Conservation (phyloP, 768 basidiomycete species). For the Hericium erinaceus region DNA sequence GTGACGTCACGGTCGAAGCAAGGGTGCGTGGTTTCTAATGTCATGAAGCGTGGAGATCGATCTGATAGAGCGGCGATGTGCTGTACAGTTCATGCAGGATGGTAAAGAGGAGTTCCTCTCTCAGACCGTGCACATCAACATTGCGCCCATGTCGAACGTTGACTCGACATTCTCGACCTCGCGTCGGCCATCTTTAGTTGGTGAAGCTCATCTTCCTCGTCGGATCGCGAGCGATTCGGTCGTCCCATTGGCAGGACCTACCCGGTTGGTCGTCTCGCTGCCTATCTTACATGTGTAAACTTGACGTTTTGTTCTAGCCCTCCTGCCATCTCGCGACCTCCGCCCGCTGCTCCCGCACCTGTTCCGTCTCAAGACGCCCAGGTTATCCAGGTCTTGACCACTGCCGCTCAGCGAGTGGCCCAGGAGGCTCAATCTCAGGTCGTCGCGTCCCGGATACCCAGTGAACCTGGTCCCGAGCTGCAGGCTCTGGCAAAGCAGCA, state of each 20-base stretch:
- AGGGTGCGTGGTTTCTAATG: slow-evolving; percentile 37
- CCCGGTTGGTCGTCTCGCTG: slow-evolving; percentile 21
- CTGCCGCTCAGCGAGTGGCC: slow-evolving; percentile 69
- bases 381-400: slow-evolving; percentile 69
- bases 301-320: slow-evolving; percentile 2
- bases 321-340: slow-evolving; percentile 21
- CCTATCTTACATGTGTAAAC: not conserved
- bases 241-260: slow-evolving; percentile 23
- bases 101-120: slow-evolving; percentile 62
- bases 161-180: slow-evolving; percentile 33
- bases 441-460: slow-evolving; percentile 40
- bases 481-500: slow-evolving; percentile 75
- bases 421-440: slow-evolving; percentile 65
- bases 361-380: slow-evolving; percentile 49
- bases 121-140: slow-evolving; percentile 59
- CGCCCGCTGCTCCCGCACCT: slow-evolving; percentile 19
- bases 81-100: slow-evolving; percentile 55
- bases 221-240: slow-evolving; percentile 33
- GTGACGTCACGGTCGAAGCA: slow-evolving; percentile 68
- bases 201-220: slow-evolving; percentile 27
- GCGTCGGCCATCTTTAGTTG: slow-evolving; percentile 38
- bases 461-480: slow-evolving; percentile 35
- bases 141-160: slow-evolving; percentile 55
- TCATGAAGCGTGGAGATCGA: not conserved
- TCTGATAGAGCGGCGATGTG: too few relatives aligned